Evolutionary conservation across 805 yeast genomes (phyloP).

Genomic region (Ogataea pini): DNA sequence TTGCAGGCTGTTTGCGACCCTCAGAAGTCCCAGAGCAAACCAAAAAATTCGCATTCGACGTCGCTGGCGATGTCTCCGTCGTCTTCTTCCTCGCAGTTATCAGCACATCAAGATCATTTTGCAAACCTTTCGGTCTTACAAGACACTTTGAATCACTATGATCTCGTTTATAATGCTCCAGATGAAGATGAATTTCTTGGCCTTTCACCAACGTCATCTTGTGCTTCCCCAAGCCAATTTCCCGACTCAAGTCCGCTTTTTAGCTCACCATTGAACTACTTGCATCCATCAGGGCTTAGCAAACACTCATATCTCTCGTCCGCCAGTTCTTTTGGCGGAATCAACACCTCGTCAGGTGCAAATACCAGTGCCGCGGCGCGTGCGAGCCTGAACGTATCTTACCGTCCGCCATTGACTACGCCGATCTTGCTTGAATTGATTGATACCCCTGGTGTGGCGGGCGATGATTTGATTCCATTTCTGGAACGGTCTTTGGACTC

Average conservation of each 20-base stretch:
- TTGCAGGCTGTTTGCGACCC: conserved; percentile 15
- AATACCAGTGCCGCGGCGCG: not conserved
- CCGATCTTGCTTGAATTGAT: conserved; percentile 69
- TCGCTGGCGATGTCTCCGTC: conserved; percentile 9
- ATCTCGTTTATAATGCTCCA: conserved; percentile 29
- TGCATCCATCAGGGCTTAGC: not conserved
- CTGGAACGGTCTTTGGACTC: conserved; percentile 70
- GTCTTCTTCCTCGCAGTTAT: conserved; percentile 9
- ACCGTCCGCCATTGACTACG: conserved; percentile 51
- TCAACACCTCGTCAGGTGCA: conserved; percentile 1
- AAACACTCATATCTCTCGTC: conserved; percentile 15
- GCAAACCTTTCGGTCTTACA: conserved; percentile 9
- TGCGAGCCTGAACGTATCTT: conserved; percentile 20
- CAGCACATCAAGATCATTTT: not conserved
- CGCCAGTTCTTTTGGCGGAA: conserved; percentile 14
- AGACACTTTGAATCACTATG: conserved; percentile 29
- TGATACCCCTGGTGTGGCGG: conserved; percentile 73
- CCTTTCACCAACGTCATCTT: conserved; percentile 14
- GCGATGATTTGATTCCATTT: conserved; percentile 71
- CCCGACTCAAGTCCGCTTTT: conserved; percentile 10
- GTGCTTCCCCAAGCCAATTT: conserved; percentile 14
- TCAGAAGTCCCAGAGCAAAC: not conserved
- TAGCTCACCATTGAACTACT: conserved; percentile 11
- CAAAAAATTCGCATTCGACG: not conserved
- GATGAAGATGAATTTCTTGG: conserved; percentile 18